phyloP scores from a whole-genome alignment of 2,329 filamentous ascomycete species.

The Cyclaneusma minus region DNA sequence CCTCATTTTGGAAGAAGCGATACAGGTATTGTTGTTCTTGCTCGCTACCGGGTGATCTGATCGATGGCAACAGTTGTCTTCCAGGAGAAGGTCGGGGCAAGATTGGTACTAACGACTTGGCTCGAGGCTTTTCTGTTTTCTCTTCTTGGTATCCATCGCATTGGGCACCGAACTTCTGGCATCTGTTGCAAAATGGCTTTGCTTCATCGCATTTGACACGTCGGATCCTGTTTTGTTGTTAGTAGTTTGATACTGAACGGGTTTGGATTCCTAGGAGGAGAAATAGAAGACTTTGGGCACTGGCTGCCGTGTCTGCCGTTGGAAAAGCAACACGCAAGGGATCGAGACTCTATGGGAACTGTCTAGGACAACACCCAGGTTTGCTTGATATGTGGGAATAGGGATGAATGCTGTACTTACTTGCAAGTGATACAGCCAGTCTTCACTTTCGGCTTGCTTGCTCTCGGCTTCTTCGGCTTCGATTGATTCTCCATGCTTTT shows the following conservation, averaged over 20 bases:
- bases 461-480: conserved; percentile 12
- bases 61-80: no score
- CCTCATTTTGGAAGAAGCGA: no score
- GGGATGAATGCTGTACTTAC: conserved; percentile 9
- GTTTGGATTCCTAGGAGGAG: neutral
- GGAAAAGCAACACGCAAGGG: no score
- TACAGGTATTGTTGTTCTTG: no score
- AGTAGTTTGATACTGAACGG: neutral
- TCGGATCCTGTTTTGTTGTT: conserved; percentile 11
- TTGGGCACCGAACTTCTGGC: conserved; percentile 15
- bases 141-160: conserved; percentile 20
- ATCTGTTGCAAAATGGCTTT: conserved; percentile 16
- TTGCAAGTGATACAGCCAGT: conserved; percentile 19
- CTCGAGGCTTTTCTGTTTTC: no score
- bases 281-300: no score
- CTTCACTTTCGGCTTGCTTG: conserved; percentile 17
- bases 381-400: neutral
- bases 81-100: no score
- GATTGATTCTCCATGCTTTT: no score
- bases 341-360: neutral
- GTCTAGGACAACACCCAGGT: neutral
- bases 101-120: no score
- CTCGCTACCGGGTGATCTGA: no score
- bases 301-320: no score
- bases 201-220: conserved; percentile 19